A percentile compares a stretch with the other conserved stretches of the same genome.
phyloP scores from a whole-genome alignment of 2,329 filamentous ascomycete genomes.

The Colletotrichum sidae region DNA sequence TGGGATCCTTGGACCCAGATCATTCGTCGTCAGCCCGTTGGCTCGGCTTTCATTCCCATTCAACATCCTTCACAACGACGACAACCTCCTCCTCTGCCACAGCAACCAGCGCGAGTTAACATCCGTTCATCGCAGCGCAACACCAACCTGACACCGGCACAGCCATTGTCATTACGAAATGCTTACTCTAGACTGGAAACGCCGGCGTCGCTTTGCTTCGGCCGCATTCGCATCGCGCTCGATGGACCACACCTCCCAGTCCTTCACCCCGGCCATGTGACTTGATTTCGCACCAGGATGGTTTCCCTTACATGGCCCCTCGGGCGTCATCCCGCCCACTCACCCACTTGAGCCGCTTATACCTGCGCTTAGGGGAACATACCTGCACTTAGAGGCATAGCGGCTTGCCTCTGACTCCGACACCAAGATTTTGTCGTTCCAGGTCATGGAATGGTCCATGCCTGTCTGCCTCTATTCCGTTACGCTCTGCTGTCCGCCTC shows the following conservation, averaged over 20 bases:
- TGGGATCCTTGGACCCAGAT: background rate
- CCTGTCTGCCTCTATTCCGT: background rate
- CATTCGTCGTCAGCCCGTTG: slow-evolving; percentile 3
- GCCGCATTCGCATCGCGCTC: slow-evolving; percentile 31
- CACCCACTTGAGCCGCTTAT: slow-evolving; percentile 39
- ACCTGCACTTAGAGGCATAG: slow-evolving; percentile 37
- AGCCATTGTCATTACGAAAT: slow-evolving; percentile 27
- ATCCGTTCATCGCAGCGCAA: background rate
- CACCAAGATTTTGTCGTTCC: slow-evolving; percentile 34
- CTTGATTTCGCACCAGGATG: slow-evolving; percentile 41
- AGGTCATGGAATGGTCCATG: slow-evolving; percentile 30
- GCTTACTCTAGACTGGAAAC: slow-evolving; percentile 19
- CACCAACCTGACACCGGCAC: slow-evolving; percentile 2
- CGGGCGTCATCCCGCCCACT: slow-evolving; percentile 40
- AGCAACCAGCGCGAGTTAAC: background rate
- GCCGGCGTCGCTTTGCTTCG: slow-evolving; percentile 41
- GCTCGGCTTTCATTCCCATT: background rate
- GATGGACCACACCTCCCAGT: slow-evolving; percentile 15
- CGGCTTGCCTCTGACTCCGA: slow-evolving; percentile 33
- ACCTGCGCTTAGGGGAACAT: slow-evolving; percentile 42
- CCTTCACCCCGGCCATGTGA: slow-evolving; percentile 38
- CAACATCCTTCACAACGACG: background rate
- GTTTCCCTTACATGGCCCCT: slow-evolving; percentile 38
- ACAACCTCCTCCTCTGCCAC: background rate
- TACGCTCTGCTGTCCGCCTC: slow-evolving; percentile 15